phyloP scores from a whole-genome alignment of 768 basidiomycete genomes.

The Russula brevipes region DNA sequence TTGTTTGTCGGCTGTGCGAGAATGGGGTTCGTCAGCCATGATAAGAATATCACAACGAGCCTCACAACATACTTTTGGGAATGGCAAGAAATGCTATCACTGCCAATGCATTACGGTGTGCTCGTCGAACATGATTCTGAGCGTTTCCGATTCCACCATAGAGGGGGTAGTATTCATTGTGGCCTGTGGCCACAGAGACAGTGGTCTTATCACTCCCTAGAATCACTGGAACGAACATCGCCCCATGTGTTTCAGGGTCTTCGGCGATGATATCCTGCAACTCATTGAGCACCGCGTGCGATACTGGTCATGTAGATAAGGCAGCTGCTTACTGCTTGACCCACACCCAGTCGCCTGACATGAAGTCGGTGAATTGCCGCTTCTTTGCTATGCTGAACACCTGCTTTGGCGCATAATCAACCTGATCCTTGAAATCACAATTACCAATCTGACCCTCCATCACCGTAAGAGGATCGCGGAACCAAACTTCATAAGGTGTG shows the following conservation, averaged over 20 bases:
- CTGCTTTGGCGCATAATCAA: too few relatives aligned
- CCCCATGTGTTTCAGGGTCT: neutral
- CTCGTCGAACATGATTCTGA: neutral
- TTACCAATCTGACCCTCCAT: too few relatives aligned
- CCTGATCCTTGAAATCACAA: too few relatives aligned
- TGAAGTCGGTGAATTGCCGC: too few relatives aligned
- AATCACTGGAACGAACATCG: too few relatives aligned
- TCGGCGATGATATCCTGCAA: neutral
- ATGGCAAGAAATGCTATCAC: too few relatives aligned
- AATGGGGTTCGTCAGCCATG: too few relatives aligned
- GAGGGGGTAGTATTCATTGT: neutral
- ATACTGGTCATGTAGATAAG: neutral
- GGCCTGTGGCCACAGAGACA: neutral
- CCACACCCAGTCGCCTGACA: neutral
- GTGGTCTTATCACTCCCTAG: neutral
- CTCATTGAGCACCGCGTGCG: neutral
- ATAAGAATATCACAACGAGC: too few relatives aligned
- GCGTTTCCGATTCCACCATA: neutral
- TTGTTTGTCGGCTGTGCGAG: too few relatives aligned
- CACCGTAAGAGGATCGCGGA: too few relatives aligned
- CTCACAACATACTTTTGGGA: neutral
- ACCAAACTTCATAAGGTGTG: too few relatives aligned
- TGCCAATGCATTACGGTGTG: neutral
- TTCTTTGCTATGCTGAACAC: too few relatives aligned
- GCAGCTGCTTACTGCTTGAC: neutral